Evolutionary conservation across 2,329 filamentous ascomycete species (phyloP).

Genomic region (Hypoxylon sp.): DNA sequence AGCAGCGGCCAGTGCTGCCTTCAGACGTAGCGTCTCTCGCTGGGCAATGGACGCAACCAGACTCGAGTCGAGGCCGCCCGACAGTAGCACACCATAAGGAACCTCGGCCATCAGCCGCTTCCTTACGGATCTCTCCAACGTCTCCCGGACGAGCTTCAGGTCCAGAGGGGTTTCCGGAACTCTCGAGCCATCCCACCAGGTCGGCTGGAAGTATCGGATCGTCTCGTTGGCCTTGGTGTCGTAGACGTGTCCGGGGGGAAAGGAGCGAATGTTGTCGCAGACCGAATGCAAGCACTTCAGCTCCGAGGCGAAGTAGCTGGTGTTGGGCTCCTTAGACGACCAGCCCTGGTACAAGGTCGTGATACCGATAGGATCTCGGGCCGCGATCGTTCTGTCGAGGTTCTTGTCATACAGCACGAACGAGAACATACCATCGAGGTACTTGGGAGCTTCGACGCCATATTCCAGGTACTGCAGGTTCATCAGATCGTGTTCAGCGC

Average conservation of each 20-base stretch:
- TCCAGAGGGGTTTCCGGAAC: constrained; percentile 84
- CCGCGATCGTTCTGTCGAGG: constrained; percentile 89
- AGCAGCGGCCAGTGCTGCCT: constrained; percentile 63
- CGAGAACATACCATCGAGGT: constrained; percentile 99
- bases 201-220: constrained; percentile 88
- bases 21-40: constrained; percentile 83
- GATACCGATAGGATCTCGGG: constrained; percentile 94
- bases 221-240: constrained; percentile 89
- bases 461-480: constrained; percentile 82
- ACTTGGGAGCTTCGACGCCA: constrained; percentile 88
- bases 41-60: constrained; percentile 95
- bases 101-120: constrained; percentile 99
- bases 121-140: constrained; percentile 88
- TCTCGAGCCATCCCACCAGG: constrained; percentile 86
- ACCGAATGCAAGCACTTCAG: constrained; percentile 91
- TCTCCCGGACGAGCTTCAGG: constrained; percentile 80
- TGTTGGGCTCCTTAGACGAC: constrained; percentile 80
- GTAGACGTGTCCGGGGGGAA: constrained; percentile 95
- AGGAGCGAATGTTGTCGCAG: constrained; percentile 93
- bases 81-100: constrained; percentile 94
- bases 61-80: constrained; percentile 94
- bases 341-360: constrained; percentile 97
- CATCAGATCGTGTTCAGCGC: constrained; percentile 15
- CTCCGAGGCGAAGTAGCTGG: constrained; percentile 96
- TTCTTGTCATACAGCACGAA: constrained; percentile 98